Evolutionary conservation across 1,284 basidiomycete genomes (phyloP).

Genomic region (Schizophyllum amplum): DNA sequence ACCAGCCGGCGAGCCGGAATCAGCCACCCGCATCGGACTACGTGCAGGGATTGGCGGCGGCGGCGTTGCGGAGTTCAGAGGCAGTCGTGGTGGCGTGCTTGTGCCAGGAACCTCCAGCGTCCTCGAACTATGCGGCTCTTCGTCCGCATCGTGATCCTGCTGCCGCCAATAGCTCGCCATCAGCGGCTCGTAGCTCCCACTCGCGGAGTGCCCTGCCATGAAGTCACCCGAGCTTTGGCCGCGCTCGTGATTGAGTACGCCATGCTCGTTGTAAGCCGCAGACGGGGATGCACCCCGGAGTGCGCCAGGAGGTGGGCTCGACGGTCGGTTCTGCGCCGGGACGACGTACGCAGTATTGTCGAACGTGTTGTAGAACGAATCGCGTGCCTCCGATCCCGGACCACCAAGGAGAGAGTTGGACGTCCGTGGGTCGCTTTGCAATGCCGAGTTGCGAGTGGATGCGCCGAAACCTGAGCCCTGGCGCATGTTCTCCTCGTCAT

Average conservation of each 20-base stretch:
- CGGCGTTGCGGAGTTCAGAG: neutral
- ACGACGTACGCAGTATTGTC: slow-evolving; percentile 20
- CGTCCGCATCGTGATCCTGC: slow-evolving; percentile 12
- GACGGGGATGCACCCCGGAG: neutral
- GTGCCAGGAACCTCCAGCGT: slow-evolving; percentile 11
- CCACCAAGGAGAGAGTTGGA: slow-evolving; percentile 8
- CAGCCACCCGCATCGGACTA: slow-evolving; percentile 27
- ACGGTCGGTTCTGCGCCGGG: slow-evolving; percentile 18
- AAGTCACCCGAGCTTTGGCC: slow-evolving; percentile 13
- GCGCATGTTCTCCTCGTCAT: slow-evolving; percentile 27
- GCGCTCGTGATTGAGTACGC: slow-evolving; percentile 28
- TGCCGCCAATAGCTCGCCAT: slow-evolving; percentile 34
- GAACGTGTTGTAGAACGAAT: slow-evolving; percentile 22
- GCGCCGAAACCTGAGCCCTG: slow-evolving; percentile 19
- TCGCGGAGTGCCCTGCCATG: slow-evolving; percentile 43
- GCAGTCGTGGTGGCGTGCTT: neutral
- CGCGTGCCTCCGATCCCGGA: slow-evolving; percentile 9
- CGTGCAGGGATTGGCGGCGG: slow-evolving; percentile 35
- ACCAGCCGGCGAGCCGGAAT: slow-evolving; percentile 5
- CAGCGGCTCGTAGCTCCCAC: slow-evolving; percentile 58
- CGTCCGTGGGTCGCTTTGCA: slow-evolving; percentile 9
- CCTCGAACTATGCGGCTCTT: slow-evolving; percentile 16
- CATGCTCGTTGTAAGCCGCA: slow-evolving; percentile 26
- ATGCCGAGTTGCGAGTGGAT: slow-evolving; percentile 20
- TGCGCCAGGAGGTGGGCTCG: slow-evolving; percentile 34